phyloP scores from a whole-genome alignment of 495 filamentous ascomycete species.

The Aspergillus hancockii region DNA sequence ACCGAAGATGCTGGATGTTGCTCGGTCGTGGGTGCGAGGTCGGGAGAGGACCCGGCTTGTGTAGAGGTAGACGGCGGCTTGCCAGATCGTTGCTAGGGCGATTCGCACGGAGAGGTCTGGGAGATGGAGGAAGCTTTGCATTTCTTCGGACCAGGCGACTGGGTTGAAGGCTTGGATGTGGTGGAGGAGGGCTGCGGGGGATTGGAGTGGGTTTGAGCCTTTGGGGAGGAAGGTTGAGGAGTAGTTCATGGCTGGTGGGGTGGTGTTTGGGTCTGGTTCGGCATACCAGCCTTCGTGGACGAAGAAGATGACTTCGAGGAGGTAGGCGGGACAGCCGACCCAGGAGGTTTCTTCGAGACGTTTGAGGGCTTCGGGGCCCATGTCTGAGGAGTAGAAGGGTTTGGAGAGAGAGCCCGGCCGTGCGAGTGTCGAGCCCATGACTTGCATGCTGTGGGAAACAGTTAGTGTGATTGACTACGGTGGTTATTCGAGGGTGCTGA shows the following conservation, averaged over 20 bases:
- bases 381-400: constrained; percentile 43
- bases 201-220: constrained; percentile 31
- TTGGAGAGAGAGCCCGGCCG: constrained; percentile 45
- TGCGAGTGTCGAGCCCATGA: constrained; percentile 51
- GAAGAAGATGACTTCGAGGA: constrained; percentile 49
- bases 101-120: constrained; percentile 41
- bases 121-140: constrained; percentile 42
- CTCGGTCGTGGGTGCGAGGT: constrained; percentile 29
- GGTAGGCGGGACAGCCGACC: constrained; percentile 51
- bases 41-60: constrained; percentile 45
- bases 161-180: constrained; percentile 49
- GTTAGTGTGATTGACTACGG: background rate
- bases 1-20: constrained; percentile 29
- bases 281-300: constrained; percentile 45
- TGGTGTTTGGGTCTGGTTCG: constrained; percentile 26
- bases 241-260: constrained; percentile 32
- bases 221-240: constrained; percentile 29
- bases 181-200: constrained; percentile 38
- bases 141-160: constrained; percentile 42
- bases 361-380: constrained; percentile 43
- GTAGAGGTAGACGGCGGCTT: constrained; percentile 49
- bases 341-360: constrained; percentile 50
- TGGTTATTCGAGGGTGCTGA: background rate
- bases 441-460: constrained; percentile 37
- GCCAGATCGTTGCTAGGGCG: constrained; percentile 44